Percentiles rank a stretch among this genome's conserved stretches.
These are phyloP conservation scores for Platanthera guangdongensis DNA, from an alignment of 106 monocot species.

Conservation along the genomic window DNA sequence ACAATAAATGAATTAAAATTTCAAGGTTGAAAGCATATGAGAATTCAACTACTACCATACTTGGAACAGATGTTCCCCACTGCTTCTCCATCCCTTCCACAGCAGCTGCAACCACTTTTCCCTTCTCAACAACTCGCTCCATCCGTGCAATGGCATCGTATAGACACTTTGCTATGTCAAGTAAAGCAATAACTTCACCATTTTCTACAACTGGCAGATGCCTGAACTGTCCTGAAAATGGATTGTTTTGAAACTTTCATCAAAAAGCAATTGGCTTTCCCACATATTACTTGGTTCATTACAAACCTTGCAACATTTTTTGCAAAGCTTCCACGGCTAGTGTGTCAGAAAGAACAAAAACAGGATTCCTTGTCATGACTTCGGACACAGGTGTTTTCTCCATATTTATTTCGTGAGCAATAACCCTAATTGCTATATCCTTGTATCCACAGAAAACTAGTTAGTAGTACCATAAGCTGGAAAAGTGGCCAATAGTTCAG, in stretches of 20 bases:
- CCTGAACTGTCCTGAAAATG: slow-evolving; percentile 73
- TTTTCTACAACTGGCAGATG: slow-evolving; percentile 88
- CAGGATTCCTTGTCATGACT: slow-evolving; percentile 80
- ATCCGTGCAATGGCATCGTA: slow-evolving; percentile 93
- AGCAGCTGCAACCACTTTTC: slow-evolving; percentile 88
- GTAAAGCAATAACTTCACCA: slow-evolving; percentile 84
- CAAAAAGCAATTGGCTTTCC: neutral
- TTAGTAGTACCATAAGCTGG: neutral
- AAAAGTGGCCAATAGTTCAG: neutral
- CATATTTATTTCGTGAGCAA: slow-evolving; percentile 68
- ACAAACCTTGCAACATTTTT: slow-evolving; percentile 89
- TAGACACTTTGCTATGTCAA: slow-evolving; percentile 89
- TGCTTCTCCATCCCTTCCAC: slow-evolving; percentile 87
- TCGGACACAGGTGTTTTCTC: slow-evolving; percentile 86
- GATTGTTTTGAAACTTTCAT: neutral
- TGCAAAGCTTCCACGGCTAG: slow-evolving; percentile 88
- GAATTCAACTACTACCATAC: slow-evolving; percentile 23
- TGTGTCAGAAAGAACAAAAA: slow-evolving; percentile 85
- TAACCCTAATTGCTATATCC: slow-evolving; percentile 79
- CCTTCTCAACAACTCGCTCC: slow-evolving; percentile 91
- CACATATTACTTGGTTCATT: neutral
- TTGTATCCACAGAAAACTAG: slow-evolving; percentile 9
- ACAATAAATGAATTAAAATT: too few relatives aligned
- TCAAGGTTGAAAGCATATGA: neutral
- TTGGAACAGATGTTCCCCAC: slow-evolving; percentile 66